Evolutionary conservation across 176 grass and related monocot genomes (phyloP).

Genomic region (Secale cereale): DNA sequence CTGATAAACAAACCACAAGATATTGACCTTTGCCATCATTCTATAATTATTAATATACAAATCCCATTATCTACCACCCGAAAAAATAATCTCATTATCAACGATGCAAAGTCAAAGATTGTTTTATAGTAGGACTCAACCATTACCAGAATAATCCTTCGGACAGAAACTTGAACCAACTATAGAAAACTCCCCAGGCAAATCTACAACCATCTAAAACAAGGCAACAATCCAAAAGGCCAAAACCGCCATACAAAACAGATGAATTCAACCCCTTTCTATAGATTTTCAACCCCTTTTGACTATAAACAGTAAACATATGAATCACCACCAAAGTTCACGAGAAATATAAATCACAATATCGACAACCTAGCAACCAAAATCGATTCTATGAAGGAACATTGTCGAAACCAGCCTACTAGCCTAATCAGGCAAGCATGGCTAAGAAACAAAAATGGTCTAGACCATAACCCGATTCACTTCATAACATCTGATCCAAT

Average conservation of each 20-base stretch:
- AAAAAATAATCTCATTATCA: neutral
- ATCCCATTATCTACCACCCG: neutral
- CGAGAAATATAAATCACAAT: neutral
- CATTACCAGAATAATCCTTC: neutral
- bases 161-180: neutral
- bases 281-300: neutral
- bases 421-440: neutral
- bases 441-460: neutral
- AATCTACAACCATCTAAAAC: neutral
- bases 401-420: neutral
- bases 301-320: neutral
- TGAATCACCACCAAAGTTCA: neutral
- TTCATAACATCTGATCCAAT: neutral
- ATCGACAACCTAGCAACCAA: neutral
- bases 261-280: neutral
- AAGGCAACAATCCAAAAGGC: slow-evolving; percentile 9
- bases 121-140: neutral
- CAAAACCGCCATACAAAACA: neutral
- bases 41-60: neutral
- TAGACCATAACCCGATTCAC: neutral
- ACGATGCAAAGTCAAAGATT: neutral
- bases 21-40: neutral
- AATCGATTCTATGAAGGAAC: neutral
- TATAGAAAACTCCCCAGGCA: neutral
- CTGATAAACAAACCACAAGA: neutral